Base-by-base conservation (phyloP, 805 yeast genomes). In the Yamadazyma ubonensis region DNA sequence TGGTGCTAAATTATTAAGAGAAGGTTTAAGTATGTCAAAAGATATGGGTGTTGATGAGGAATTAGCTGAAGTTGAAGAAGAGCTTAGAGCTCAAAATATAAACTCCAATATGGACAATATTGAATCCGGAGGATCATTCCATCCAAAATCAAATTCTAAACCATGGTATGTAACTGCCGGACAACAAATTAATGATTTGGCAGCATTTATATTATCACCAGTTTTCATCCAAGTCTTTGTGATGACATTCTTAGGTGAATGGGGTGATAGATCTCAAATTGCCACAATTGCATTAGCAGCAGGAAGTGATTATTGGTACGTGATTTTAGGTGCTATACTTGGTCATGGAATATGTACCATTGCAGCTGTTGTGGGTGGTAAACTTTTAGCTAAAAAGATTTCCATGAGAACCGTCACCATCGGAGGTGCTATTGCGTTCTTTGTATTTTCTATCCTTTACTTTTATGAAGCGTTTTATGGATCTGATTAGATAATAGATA, bases 251-350 rank as follows among this genome's bases (percentile, higher is more conserved):
- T 68, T 93, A 36, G 99, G 97, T 45, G 99, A 93, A 67, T 89
- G 98, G 95, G 99, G 99, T 37, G 99, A 93, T 63, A 81, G 99
- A 55, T 89, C 97, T 9, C 99, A 93, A 67, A 88, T 93, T 41
- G 96, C 97, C 31, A 93, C 97, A 23, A 89, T 93, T 54, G 98
- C 98, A 29, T 85, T 93, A 95, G 97, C 98, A 38, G 96, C 99
- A 1, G 96, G 96, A 28, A 81, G 88, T 31, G 85, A 89, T 61
- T 93, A 88, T 65, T 82, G 93, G 90, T 73, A 73, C 50, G 95
- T 90, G 28, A 87, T 91, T 33, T 51, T 81, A 33, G 99, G 99
- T 45, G 96, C 95, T 15, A 78, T 88, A 27, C 61, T 83, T 30
- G 99, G 99, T 23, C 99, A 93, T 63, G 81, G 83, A 7, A 33